Evolutionary conservation across 2,329 filamentous ascomycete genomes (phyloP), one percentile per base, ranked within the genome.

Genomic region (Fusarium humuli): DNA sequence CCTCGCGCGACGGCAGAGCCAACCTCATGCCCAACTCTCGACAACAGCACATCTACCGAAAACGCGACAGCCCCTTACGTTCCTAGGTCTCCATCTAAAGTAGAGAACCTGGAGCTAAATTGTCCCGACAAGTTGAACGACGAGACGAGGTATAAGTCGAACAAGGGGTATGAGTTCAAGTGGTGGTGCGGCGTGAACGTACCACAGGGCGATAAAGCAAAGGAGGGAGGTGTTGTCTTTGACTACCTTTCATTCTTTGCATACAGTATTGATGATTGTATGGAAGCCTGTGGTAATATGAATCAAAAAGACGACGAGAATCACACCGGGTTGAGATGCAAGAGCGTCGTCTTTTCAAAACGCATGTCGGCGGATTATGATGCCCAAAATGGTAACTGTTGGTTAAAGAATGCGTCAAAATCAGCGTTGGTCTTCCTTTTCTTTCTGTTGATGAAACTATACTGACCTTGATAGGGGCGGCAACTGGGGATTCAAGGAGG

Each of bases 121-220:
- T 71, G 68, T 7, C 68, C 68, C 9, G 45, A 55, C 1, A 50
- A 52, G 13, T 61, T 48, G 34, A 60, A 55, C 12, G 25, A 61
- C 4, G 48, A 52, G 54, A 69, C 67, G 5, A 27, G 12, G 4
- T 69, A 65, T 41, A 71, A 70, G 59, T 55, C 68, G 5, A 69
- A 52, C 13, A 60, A 57, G 16, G 68, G 68, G 7, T 70, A 69
- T 16, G 67, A 65, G 27, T 70, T 70, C 34, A 49, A 57, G 14
- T 70, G 64, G 59, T 70, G 68, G 67, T 70, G 68, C 25, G 68
- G 68, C 3, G 68, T 71, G 11, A 65, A 70, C 10, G 55, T 34
- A 7, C 46, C 55, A 9, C 46, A 63, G 7, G 64, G 63, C 1
- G 14, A 25, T 4, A 23, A 20, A 0, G 64, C 63, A 9, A 46